A percentile compares a stretch with the other conserved stretches of the same genome.
Conservation (phyloP, 1,139 yeast genomes). For the Insectozyma bohioensis region DNA sequence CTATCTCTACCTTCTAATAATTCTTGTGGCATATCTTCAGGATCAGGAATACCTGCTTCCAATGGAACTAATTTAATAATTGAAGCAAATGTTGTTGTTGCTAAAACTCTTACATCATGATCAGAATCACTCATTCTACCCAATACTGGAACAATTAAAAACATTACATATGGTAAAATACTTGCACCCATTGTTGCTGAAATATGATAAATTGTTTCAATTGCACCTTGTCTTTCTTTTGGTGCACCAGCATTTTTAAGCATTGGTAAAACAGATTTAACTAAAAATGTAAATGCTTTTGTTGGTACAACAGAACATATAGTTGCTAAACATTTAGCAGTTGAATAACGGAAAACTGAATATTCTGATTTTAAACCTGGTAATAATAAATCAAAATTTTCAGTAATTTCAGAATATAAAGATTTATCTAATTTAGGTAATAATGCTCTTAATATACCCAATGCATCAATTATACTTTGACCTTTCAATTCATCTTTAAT, state of each 20-base stretch:
- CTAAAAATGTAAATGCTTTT: constrained; percentile 73
- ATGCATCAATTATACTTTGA: constrained; percentile 81
- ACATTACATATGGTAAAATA: constrained; percentile 91
- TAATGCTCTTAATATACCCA: constrained; percentile 78
- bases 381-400: constrained; percentile 48
- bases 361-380: constrained; percentile 66
- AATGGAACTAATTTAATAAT: constrained; percentile 93
- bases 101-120: constrained; percentile 81
- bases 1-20: constrained; percentile 85
- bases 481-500: constrained; percentile 55
- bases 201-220: constrained; percentile 86
- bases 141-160: constrained; percentile 90
- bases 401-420: constrained; percentile 51
- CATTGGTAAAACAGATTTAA: constrained; percentile 78
- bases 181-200: constrained; percentile 84
- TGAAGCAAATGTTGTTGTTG: constrained; percentile 96
- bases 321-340: constrained; percentile 87
- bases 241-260: constrained; percentile 75
- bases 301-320: constrained; percentile 75
- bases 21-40: constrained; percentile 85
- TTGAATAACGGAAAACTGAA: constrained; percentile 84
- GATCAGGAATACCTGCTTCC: constrained; percentile 97
- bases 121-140: constrained; percentile 98
- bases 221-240: constrained; percentile 88
- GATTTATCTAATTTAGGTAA: constrained; percentile 58